A percentile compares a stretch with the other conserved stretches of the same genome.
Evolutionary conservation across 176 grass and related monocot species (phyloP).

Genomic region (Poa annua): DNA sequence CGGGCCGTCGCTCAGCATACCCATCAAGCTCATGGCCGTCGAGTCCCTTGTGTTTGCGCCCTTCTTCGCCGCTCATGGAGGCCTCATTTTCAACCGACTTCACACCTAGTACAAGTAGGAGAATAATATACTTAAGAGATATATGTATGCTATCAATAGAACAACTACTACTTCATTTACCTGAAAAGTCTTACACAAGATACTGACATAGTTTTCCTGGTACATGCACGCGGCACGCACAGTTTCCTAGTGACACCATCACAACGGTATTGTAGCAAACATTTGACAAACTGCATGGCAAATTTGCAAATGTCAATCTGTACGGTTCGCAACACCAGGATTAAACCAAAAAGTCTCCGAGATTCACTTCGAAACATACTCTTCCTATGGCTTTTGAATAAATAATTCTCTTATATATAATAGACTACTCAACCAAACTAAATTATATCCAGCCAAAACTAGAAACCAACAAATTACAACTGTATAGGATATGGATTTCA

Average conservation of each 20-base stretch:
- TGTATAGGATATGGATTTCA: constrained; percentile 36
- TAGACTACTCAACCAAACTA: constrained; percentile 28
- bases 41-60: constrained; percentile 90
- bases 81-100: constrained; percentile 61
- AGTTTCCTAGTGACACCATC: too few relatives aligned
- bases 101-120: not conserved
- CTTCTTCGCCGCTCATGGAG: constrained; percentile 82
- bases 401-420: constrained; percentile 25
- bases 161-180: too few relatives aligned
- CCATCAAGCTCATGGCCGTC: constrained; percentile 94
- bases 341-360: not conserved
- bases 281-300: not conserved
- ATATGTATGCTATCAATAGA: too few relatives aligned
- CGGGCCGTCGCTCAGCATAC: constrained; percentile 85
- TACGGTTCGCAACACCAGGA: not conserved
- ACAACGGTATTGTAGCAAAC: too few relatives aligned
- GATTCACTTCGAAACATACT: not conserved
- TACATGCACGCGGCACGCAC: too few relatives aligned
- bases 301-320: constrained; percentile 4
- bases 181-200: too few relatives aligned
- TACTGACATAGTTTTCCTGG: too few relatives aligned
- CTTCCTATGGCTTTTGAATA: constrained; percentile 14
- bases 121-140: not conserved
- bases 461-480: constrained; percentile 53
- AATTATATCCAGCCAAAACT: constrained; percentile 33